Conservation (phyloP, 108 stramenopile genomes). For the Cyclotella kingstonii region DNA sequence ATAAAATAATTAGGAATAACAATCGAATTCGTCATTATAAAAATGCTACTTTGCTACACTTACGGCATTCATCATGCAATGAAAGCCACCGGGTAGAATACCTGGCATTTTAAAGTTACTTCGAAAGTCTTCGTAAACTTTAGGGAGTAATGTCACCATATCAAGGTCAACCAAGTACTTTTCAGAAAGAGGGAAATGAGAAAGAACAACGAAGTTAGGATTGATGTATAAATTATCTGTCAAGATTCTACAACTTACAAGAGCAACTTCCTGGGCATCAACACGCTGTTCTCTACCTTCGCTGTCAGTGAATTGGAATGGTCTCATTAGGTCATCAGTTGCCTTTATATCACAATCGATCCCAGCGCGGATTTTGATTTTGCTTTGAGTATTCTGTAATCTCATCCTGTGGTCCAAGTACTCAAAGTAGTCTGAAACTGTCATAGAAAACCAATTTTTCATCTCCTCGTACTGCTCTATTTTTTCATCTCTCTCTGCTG, state of each 20-base stretch:
- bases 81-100: constrained; percentile 71
- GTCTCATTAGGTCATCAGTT: not conserved
- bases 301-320: constrained; percentile 48
- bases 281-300: constrained; percentile 34
- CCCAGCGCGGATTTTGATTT: not conserved
- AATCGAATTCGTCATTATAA: constrained; percentile 11
- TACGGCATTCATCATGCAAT: constrained; percentile 86
- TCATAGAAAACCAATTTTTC: constrained; percentile 51
- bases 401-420: constrained; percentile 43
- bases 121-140: constrained; percentile 44
- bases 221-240: not conserved
- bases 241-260: constrained; percentile 31
- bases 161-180: constrained; percentile 79
- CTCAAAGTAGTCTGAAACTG: constrained; percentile 49
- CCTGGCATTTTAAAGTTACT: constrained; percentile 54
- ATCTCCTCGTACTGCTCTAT: constrained; percentile 16
- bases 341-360: not conserved
- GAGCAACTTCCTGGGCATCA: constrained; percentile 41
- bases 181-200: not conserved
- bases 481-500: constrained; percentile 2
- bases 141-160: constrained; percentile 52
- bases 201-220: not conserved
- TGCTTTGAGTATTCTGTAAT: not conserved
- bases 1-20: not conserved
- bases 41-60: constrained; percentile 17